These are phyloP conservation scores for Coemansia sp. DNA, from an alignment of 192 early-diverging fungal genomes.

Conservation along the genomic window DNA sequence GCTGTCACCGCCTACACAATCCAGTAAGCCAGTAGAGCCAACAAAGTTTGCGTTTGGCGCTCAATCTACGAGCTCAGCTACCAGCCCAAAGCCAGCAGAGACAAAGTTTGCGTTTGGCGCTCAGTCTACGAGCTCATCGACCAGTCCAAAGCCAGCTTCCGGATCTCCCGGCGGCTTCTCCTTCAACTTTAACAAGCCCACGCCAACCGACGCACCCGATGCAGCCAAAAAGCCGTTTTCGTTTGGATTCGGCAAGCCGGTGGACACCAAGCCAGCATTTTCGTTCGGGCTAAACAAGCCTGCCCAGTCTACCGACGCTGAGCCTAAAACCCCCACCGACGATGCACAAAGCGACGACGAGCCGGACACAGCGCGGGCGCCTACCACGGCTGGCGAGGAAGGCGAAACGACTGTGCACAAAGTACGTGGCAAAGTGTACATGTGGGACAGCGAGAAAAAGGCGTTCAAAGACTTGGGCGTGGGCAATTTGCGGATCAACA, in stretches of 20 bases:
- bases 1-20: background rate
- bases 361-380: slow-evolving; percentile 5
- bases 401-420: slow-evolving; percentile 47
- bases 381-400: slow-evolving; percentile 50
- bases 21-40: background rate
- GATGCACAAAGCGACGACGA: background rate
- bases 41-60: slow-evolving; percentile 6
- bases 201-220: background rate
- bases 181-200: slow-evolving; percentile 32
- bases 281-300: slow-evolving; percentile 44
- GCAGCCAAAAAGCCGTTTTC: slow-evolving; percentile 37
- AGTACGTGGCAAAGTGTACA: slow-evolving; percentile 44
- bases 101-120: slow-evolving; percentile 8
- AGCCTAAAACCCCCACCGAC: slow-evolving; percentile 1
- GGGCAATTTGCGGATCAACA: slow-evolving; percentile 46
- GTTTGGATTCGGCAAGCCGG: slow-evolving; percentile 28
- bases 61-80: background rate
- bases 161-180: slow-evolving; percentile 24
- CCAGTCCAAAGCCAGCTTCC: slow-evolving; percentile 10
- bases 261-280: slow-evolving; percentile 25
- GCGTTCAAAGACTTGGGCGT: slow-evolving; percentile 51
- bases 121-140: background rate
- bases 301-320: slow-evolving; percentile 1
- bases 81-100: slow-evolving; percentile 1
- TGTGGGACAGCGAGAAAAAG: slow-evolving; percentile 32